Base-by-base conservation (phyloP, 352 stramenopile species). In the Phytophthora meadii region DNA sequence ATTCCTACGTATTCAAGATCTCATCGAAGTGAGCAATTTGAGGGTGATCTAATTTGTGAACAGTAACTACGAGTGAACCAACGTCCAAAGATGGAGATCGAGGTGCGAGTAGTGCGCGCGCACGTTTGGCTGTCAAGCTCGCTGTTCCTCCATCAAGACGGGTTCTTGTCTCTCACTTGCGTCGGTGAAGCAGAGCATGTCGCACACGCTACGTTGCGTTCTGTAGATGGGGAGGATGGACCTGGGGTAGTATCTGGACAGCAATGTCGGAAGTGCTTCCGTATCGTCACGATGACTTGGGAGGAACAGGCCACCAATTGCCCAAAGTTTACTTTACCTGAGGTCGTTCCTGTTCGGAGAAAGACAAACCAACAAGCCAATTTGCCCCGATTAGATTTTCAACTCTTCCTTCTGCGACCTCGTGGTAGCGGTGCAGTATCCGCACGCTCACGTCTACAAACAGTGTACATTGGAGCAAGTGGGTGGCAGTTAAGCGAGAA, bases 91-190 rank as follows among this genome's bases (percentile, higher is more conserved):
- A 81, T 81, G 73, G 60, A 74, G 22, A 32, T 85, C 51, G 56
- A 74, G 36, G 53, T 80, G 15, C 74, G 61, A 46, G 62, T 87
- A 6, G 54, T 79, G 41, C 65, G 68, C 12, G 70, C 76, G 5
- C 61, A 49, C 8, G 61, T 84, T 57, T 89, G 80, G 80, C 45
- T 86, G 42, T 72, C 73, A 40, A 68, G 50, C 5, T 52, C 52
- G 15, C 39, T 79, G 9, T 61, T 45, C 48, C 65, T 66, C 14
- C 39, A 28, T 25, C 61, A 79, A 41, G 75, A 85, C 48, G 73
- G 72, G 15, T 72, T 85, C 54, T 50, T 88, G 17, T 76, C 68
- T 8, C 63, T 84, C 44, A 61, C 56, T 32, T 60, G 62, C 19
- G 60, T 73, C 11, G 53, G 50, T 12, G 40, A 32, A n/a, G 59